Evolutionary conservation across 139 green algal genomes (phyloP), one percentile per base, ranked within the genome.

Genomic region (Eudorina sp.): DNA sequence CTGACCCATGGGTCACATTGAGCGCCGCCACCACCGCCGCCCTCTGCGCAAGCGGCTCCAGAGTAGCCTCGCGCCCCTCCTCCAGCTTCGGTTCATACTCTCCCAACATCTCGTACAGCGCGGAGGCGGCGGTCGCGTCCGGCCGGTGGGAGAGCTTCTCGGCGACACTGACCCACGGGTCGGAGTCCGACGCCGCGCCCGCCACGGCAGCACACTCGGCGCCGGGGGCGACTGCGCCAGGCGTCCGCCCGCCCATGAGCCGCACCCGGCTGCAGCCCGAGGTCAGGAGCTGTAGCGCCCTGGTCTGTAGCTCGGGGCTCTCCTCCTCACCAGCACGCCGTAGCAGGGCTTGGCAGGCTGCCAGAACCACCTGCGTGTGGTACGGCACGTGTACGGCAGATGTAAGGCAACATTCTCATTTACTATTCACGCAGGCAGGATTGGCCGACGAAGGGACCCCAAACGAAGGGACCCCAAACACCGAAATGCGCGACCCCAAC

Each of bases 271-370:
- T 34, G 48, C 48, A 29, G 3, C 75, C 75, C 14, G 75, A 48
- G 31, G 75, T 51, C 48, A 83, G 48, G 48, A 83, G 75, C 31
- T 83, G 75, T 36, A 83, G 48, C n/a, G 48, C 75, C 2, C 75
- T 48, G 25, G 31, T 53, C 75, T 69, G 51, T 34, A 36, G 75
- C 4, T 38, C 38, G 29, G 48, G 13, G 75, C 48, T 69, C 6
- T 68, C 31, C 75, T 66, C n/a, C 19, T 2, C 9, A 0, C 18
- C 46, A 14, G 75, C 75, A 2, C 48, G 34, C 2, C 11, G n/a
- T 11, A 68, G 23, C 9, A 83, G 75, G 31, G 51, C 9, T n/a
- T 69, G 34, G 34, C 48, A 41, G 19, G 75, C 48, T 36, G 68
- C 75, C 48, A 83, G 4, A 9, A 83, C 8, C 29, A 68, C 75